These are phyloP conservation scores for Trametes elegans DNA, from an alignment of 768 basidiomycete genomes.

Conservation along the genomic window DNA sequence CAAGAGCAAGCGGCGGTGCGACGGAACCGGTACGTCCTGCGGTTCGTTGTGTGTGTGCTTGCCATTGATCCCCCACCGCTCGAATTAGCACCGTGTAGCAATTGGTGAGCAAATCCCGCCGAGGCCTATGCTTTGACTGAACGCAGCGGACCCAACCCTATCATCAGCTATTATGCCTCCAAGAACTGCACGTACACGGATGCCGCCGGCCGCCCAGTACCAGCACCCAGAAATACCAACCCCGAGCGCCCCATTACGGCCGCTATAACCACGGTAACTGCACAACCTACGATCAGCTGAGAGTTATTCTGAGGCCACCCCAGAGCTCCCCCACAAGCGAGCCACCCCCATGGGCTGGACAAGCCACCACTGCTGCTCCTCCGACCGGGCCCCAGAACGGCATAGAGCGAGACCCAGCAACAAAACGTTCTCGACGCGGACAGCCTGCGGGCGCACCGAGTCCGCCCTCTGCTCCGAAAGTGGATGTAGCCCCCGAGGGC, in stretches of 20 bases:
- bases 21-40: slow-evolving; percentile 63
- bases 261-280: slow-evolving; percentile 10
- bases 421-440: slow-evolving; percentile 14
- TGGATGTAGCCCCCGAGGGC: slow-evolving; percentile 29
- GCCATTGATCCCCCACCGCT: background rate
- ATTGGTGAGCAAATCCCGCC: slow-evolving; percentile 50
- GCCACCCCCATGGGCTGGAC: slow-evolving; percentile 15
- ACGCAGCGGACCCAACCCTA: slow-evolving; percentile 14
- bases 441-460: slow-evolving; percentile 1
- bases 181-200: slow-evolving; percentile 83
- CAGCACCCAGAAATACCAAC: slow-evolving; percentile 46
- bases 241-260: slow-evolving; percentile 8
- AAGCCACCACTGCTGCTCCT: slow-evolving; percentile 12
- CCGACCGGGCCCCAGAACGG: background rate
- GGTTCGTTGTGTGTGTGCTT: background rate
- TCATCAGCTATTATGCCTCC: slow-evolving; percentile 69
- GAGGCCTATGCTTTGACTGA: background rate
- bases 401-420: slow-evolving; percentile 14
- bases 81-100: slow-evolving; percentile 71
- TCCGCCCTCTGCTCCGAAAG: slow-evolving; percentile 8
- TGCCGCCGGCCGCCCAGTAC: slow-evolving; percentile 73
- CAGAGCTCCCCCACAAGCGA: slow-evolving; percentile 10
- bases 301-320: background rate
- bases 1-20: slow-evolving; percentile 81
- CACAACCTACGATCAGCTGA: slow-evolving; percentile 1